These are phyloP conservation scores for Thalassiosira profunda DNA, from an alignment of 108 stramenopile species.

Conservation along the genomic window DNA sequence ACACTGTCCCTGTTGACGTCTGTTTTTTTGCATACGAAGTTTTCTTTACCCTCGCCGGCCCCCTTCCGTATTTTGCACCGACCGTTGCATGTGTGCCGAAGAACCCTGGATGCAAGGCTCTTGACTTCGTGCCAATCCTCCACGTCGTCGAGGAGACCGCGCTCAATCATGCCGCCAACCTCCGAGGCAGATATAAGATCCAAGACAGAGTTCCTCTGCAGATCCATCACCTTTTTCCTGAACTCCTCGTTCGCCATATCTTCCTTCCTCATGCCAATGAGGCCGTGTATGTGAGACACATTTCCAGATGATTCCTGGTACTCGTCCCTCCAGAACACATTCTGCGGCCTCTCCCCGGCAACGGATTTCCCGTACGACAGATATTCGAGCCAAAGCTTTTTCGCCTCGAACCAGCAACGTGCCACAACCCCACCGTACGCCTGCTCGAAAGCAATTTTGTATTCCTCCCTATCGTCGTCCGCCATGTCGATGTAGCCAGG, in stretches of 20 bases:
- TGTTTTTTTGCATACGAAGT: background rate
- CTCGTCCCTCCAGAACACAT: constrained; percentile 21
- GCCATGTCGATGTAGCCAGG: constrained; percentile 1
- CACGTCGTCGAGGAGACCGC: background rate
- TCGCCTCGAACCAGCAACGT: constrained; percentile 17
- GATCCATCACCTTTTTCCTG: background rate
- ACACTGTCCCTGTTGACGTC: background rate
- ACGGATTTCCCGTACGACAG: background rate
- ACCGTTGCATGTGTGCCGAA: background rate
- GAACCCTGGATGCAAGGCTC: background rate
- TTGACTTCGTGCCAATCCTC: constrained; percentile 2
- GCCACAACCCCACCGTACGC: constrained; percentile 7
- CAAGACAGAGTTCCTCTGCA: constrained; percentile 7
- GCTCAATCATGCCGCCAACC: background rate
- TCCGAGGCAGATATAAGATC: background rate
- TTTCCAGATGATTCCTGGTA: constrained; percentile 18
- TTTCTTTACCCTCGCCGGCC: background rate
- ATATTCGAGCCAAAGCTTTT: constrained; percentile 12
- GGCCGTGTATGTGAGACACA: constrained; percentile 22
- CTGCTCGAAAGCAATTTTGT: constrained; percentile 7
- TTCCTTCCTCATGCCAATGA: background rate
- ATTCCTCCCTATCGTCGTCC: background rate
- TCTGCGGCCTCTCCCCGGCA: background rate
- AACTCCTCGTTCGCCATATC: constrained; percentile 10
- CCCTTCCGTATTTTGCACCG: background rate